These are phyloP conservation scores for Phylloboletellus chloephorus DNA, from an alignment of 1,284 basidiomycete species.

Conservation along the genomic window DNA sequence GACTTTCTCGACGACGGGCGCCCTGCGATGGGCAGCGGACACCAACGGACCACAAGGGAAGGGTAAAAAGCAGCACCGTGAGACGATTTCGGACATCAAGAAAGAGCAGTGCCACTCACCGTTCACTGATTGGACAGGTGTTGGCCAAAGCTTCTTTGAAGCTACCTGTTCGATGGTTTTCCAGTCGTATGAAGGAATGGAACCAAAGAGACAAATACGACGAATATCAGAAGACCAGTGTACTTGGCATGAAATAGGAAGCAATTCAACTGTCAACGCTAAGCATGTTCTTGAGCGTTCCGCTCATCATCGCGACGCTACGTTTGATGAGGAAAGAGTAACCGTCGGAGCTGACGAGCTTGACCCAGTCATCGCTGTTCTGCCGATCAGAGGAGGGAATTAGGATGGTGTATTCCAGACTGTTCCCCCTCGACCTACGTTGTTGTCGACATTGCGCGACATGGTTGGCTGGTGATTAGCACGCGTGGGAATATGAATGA, in stretches of 20 bases:
- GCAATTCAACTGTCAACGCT: constrained; percentile 30
- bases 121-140: constrained; percentile 43
- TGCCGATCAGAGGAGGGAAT: constrained; percentile 7
- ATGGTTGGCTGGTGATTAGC: constrained; percentile 11
- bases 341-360: constrained; percentile 47
- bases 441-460: constrained; percentile 13
- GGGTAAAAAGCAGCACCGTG: constrained; percentile 1
- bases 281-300: constrained; percentile 42
- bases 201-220: constrained; percentile 7
- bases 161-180: constrained; percentile 32
- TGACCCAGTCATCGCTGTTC: constrained; percentile 44
- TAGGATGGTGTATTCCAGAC: neutral
- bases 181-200: constrained; percentile 10
- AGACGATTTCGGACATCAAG: constrained; percentile 4
- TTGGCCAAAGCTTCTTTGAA: constrained; percentile 49
- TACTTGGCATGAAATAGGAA: constrained; percentile 11
- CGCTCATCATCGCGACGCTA: constrained; percentile 47
- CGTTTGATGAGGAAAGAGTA: constrained; percentile 48
- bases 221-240: constrained; percentile 12
- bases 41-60: neutral
- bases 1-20: constrained; percentile 74
- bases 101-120: constrained; percentile 31
- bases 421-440: constrained; percentile 13
- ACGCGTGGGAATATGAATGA: constrained; percentile 21
- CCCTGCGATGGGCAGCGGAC: constrained; percentile 37